Percentiles rank a stretch among this genome's conserved stretches.
These are phyloP conservation scores for Aspergillus quadricinctus DNA, from an alignment of 2,329 filamentous ascomycete species.

Conservation along the genomic window DNA sequence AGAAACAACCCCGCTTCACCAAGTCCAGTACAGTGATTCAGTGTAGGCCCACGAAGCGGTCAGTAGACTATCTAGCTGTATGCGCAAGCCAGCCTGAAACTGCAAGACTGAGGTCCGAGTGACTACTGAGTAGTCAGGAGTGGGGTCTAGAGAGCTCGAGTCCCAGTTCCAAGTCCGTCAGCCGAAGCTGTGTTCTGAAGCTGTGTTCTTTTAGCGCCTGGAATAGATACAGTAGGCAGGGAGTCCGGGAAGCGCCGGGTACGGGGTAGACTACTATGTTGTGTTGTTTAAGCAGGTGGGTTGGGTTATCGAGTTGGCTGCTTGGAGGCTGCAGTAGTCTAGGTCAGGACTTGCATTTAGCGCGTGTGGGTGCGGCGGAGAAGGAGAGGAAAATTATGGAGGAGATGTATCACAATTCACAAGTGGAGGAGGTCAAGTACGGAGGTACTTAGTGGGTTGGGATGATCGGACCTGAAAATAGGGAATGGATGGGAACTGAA, in stretches of 20 bases:
- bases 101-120: neutral
- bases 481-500: no score
- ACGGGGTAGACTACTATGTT: neutral
- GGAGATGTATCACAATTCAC: neutral
- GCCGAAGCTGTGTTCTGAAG: no score
- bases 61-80: neutral
- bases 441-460: neutral
- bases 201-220: neutral
- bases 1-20: neutral
- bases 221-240: neutral
- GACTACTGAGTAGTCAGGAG: neutral
- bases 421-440: no score
- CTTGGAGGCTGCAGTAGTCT: no score
- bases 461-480: neutral
- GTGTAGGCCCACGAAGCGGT: neutral
- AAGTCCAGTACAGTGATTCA: neutral
- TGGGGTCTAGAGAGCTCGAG: neutral
- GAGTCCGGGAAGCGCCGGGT: neutral
- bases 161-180: no score
- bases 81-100: neutral
- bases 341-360: neutral
- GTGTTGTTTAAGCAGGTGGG: no score
- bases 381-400: neutral
- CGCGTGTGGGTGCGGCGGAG: neutral
- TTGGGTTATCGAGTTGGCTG: no score